Evolutionary conservation across 2,329 filamentous ascomycete species (phyloP).

Genomic region (Scedosporium minutisporum): DNA sequence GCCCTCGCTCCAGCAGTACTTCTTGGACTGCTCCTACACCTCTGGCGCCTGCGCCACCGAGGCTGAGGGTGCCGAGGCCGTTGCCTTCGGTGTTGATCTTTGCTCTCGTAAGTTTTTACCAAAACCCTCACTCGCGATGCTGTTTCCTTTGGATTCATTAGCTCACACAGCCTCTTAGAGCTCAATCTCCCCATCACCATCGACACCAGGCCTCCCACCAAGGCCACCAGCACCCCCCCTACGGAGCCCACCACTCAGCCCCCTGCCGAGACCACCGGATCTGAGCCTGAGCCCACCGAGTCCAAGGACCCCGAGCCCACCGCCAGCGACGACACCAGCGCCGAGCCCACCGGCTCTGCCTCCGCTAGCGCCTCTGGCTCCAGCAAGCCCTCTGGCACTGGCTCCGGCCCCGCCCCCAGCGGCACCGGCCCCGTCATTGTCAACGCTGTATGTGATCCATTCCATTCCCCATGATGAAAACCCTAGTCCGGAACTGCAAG

Average conservation of each 20-base stretch:
- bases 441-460: not conserved
- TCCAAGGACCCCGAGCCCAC: not conserved
- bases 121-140: not conserved
- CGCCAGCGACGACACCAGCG: not conserved
- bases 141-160: not conserved
- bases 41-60: conserved; percentile 7
- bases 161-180: not conserved
- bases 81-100: conserved; percentile 16
- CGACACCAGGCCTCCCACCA: not conserved
- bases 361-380: not conserved
- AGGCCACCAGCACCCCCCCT: not conserved
- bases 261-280: not conserved
- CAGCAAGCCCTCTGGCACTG: not conserved
- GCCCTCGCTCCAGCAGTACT: conserved; percentile 14
- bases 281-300: not conserved
- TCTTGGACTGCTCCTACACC: conserved; percentile 14
- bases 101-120: conserved; percentile 18
- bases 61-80: conserved; percentile 9
- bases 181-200: conserved; percentile 5
- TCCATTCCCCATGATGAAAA: not conserved
- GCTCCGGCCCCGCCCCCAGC: not conserved
- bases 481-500: not conserved
- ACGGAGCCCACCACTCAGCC: not conserved
- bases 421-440: not conserved
- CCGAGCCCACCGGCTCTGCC: conserved; percentile 3